Percentiles rank a stretch among this genome's conserved stretches.
Evolutionary conservation across 129 eudicot genomes (phyloP).

Genomic region (Apium graveolens): DNA sequence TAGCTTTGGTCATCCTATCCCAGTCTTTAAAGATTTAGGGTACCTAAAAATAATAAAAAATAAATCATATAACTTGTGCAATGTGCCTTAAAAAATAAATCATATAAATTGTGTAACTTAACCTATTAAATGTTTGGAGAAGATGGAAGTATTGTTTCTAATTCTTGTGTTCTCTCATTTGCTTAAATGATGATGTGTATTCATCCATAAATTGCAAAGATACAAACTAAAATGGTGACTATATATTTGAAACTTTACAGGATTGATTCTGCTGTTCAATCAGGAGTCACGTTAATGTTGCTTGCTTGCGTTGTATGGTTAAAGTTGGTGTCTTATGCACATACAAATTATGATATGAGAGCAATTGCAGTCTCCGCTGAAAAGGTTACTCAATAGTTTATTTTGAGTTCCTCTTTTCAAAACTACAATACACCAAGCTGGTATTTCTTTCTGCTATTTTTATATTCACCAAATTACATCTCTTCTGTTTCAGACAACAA

Average conservation of each 20-base stretch:
- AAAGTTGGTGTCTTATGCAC: constrained; percentile 86
- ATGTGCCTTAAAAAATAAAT: neutral
- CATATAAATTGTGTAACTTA: neutral
- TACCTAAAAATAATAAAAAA: too few relatives aligned
- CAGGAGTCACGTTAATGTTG: constrained; percentile 77
- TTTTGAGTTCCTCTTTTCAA: neutral
- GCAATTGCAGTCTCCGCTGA: constrained; percentile 44
- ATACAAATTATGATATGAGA: constrained; percentile 82
- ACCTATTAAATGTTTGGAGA: neutral
- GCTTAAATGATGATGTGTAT: neutral
- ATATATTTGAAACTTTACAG: constrained; percentile 32
- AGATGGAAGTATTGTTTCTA: neutral
- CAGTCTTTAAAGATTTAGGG: neutral
- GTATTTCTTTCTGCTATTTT: neutral
- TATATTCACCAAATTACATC: neutral
- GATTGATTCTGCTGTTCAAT: constrained; percentile 83
- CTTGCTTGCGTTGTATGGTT: constrained; percentile 79
- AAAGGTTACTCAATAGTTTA: constrained; percentile 36
- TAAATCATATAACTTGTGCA: neutral
- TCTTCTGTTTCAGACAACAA: neutral
- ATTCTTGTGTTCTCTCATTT: neutral
- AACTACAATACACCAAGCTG: neutral
- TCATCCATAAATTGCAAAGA: neutral
- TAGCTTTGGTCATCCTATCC: neutral
- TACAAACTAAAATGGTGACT: constrained; percentile 15